Percentiles rank a stretch among this genome's conserved stretches.
These are phyloP conservation scores for Lotus japonicus DNA, from an alignment of 306 rosid genomes.

Conservation along the genomic window DNA sequence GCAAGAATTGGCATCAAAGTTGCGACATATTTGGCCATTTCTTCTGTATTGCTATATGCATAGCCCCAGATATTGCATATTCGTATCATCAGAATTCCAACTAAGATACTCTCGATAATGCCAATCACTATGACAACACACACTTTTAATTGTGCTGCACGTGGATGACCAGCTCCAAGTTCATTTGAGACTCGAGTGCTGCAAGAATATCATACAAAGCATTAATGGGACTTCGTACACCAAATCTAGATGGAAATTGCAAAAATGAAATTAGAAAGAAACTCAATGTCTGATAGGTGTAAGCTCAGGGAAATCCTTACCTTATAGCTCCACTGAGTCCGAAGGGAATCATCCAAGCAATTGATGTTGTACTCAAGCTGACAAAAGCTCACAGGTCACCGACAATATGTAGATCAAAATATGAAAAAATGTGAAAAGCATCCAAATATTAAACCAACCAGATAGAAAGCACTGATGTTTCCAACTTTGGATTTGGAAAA, in stretches of 20 bases:
- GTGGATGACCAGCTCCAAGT: constrained; percentile 35
- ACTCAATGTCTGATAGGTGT: neutral
- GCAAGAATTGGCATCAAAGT: constrained; percentile 65
- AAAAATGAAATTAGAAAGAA: neutral
- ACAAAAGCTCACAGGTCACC: neutral
- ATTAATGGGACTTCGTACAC: neutral
- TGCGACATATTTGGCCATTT: constrained; percentile 52
- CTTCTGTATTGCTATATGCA: constrained; percentile 46
- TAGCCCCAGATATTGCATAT: too few relatives aligned
- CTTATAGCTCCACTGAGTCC: constrained; percentile 75
- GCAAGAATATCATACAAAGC: constrained; percentile 5
- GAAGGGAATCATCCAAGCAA: constrained; percentile 61
- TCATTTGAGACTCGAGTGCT: constrained; percentile 48
- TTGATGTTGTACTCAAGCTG: constrained; percentile 52
- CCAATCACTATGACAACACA: too few relatives aligned
- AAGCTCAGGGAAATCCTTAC: constrained; percentile 24
- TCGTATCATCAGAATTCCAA: constrained; percentile 40
- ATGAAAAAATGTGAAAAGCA: neutral
- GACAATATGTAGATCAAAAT: neutral
- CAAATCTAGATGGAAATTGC: neutral
- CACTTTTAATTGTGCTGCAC: constrained; percentile 27
- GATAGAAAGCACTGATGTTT: constrained; percentile 66
- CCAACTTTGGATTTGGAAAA: constrained; percentile 56
- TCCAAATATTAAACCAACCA: constrained; percentile 29
- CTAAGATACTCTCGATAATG: constrained; percentile 22